Base-by-base conservation (phyloP, 805 yeast species). In the Nakazawaea sp. region DNA sequence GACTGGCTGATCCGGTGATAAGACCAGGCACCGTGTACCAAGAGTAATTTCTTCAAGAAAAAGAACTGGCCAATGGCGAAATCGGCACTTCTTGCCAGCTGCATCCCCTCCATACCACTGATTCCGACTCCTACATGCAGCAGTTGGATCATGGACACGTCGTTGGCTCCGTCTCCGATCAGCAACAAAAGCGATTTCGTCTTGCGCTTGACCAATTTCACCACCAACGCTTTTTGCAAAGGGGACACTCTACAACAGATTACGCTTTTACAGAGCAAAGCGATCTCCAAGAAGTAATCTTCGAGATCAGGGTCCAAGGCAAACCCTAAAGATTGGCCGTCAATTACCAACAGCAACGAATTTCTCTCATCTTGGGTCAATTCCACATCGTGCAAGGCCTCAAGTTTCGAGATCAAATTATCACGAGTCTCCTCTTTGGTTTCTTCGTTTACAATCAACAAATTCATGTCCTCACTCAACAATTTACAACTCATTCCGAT, bases 51-150 rank as follows among this genome's bases (percentile, higher is more conserved):
- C 50, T 78, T 76, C 62, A 92, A 68, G 56, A 75, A 92, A 55
- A 80, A 80, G 71, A 92, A 92, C 57, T 92, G 97, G 0, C 96
- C 97, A 58, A 94, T 87, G 1, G 97, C 88, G 43, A 92, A 78
- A 66, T 92, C 99, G 0, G 99, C 97, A 57, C 95, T 81, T 57
- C 99, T 74, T 0, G 98, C 97, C 9, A 98, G 98, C 61, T 92
- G 99, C 87, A 89, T 88, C 48, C 99, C 99, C 63, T 92, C 99
- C 90, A 88, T 82, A 46, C 99, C 99, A 60, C 95, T 85, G 45
- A 92, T 94, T 55, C 99, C 99, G 18, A 92, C 96, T 45, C 99
- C 99, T 36, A 92, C 96, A 58, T 92, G 97, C 0, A 98, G 98
- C 12, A 98, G 97, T 60, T 92, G 98, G 46, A 92, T 92, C 99